Percentiles rank a stretch among this genome's conserved stretches.
Evolutionary conservation across 208 protist species (phyloP).

Genomic region (Naegleria lovaniensis): DNA sequence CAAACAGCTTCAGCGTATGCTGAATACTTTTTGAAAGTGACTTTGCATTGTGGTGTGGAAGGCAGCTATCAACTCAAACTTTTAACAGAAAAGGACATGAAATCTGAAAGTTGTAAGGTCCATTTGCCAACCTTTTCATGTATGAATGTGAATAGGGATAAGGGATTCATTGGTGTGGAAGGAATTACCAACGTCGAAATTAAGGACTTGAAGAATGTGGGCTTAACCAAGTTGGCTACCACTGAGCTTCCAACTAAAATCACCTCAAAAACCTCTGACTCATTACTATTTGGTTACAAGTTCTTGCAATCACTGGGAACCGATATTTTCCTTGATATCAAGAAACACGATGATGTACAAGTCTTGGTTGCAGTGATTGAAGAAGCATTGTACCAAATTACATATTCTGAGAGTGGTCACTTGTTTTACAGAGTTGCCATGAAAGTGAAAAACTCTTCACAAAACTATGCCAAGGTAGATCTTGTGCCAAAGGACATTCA

Average conservation of each 20-base stretch:
- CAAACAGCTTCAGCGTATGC: neutral
- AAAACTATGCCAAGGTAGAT: neutral
- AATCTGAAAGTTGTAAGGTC: neutral
- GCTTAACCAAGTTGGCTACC: neutral
- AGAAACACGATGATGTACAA: constrained; percentile 7
- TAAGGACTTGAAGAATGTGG: neutral
- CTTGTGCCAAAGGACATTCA: neutral
- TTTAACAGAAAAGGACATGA: neutral
- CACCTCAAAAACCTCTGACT: neutral
- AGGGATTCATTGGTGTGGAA: neutral
- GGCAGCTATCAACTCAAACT: neutral
- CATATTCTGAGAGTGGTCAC: neutral
- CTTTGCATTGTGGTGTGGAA: neutral
- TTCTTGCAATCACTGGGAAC: neutral
- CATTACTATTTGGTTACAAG: neutral
- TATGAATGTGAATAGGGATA: constrained; percentile 10
- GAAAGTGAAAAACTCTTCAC: constrained; percentile 1
- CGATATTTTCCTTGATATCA: neutral
- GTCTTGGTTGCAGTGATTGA: constrained; percentile 18
- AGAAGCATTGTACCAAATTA: neutral
- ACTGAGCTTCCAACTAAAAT: neutral
- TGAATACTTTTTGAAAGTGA: neutral
- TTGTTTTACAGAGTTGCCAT: neutral
- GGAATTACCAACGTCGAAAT: neutral
- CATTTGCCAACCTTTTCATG: neutral